A percentile compares a stretch with the other conserved stretches of the same genome.
Evolutionary conservation across 805 yeast species (phyloP).

Genomic region (Lachancea quebecensis): DNA sequence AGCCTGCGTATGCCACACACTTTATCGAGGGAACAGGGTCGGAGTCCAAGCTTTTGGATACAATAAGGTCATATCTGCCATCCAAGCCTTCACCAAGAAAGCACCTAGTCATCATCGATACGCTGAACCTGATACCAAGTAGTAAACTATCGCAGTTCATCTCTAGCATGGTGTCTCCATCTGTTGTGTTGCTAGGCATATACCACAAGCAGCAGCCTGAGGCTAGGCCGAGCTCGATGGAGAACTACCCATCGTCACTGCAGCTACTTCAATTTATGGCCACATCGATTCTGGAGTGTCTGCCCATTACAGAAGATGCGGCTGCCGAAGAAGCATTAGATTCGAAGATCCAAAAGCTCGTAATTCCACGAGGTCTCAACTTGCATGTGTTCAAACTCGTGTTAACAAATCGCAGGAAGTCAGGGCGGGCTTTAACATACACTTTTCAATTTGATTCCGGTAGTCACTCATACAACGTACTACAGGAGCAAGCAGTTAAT

Average conservation of each 20-base stretch:
- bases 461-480: slow-evolving; percentile 36
- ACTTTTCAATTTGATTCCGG: slow-evolving; percentile 45
- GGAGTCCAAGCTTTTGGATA: slow-evolving; percentile 14
- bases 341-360: slow-evolving; percentile 33
- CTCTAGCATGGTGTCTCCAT: slow-evolving; percentile 42
- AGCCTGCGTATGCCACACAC: slow-evolving; percentile 43
- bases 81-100: slow-evolving; percentile 21
- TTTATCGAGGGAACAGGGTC: slow-evolving; percentile 41
- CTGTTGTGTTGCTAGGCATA: slow-evolving; percentile 39
- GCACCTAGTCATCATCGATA: slow-evolving; percentile 54
- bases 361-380: slow-evolving; percentile 50
- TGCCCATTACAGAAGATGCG: slow-evolving; percentile 34
- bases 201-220: slow-evolving; percentile 42
- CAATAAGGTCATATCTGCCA: slow-evolving; percentile 19
- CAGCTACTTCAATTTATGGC: slow-evolving; percentile 62
- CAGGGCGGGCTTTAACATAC: slow-evolving; percentile 69
- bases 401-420: slow-evolving; percentile 67
- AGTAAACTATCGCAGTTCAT: slow-evolving; percentile 44
- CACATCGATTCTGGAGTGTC: slow-evolving; percentile 58
- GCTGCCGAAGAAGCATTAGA: slow-evolving; percentile 46
- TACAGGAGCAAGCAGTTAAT: slow-evolving; percentile 20
- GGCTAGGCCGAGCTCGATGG: slow-evolving; percentile 13
- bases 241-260: slow-evolving; percentile 48
- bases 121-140: slow-evolving; percentile 52
- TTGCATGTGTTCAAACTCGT: slow-evolving; percentile 38